Evolutionary conservation across 306 rosid species (phyloP), one percentile per base, ranked within the genome.

Genomic region (Neltuma alba): DNA sequence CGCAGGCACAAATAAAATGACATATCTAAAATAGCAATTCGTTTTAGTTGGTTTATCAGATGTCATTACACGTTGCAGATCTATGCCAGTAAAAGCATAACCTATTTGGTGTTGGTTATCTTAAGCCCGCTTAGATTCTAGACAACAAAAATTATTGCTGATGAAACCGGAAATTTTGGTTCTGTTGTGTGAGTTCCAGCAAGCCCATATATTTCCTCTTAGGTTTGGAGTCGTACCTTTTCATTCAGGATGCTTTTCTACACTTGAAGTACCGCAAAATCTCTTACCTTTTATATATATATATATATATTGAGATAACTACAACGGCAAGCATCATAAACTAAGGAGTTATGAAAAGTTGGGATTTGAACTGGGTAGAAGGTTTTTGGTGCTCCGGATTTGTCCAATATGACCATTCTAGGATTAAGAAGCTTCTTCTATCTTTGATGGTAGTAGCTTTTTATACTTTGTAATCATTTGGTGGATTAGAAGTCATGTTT

Each of bases 201-300:
- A 33, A 30, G 45, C 64, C 47, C 45, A 34, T 50, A 13, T 1
- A 5, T 57, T 28, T 73, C 66, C 28, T 67, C 28, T 58, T 66
- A 16, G 78, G 77, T 72, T 7, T 38, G 63, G 66, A 76, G 47
- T 74, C 2, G 34, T 31, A 66, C 70, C 41, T 76, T 81, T 77
- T 72, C 33, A 37, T 55, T 64, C 55, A 27, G 14, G 55, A 76
- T 44, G 64, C 48, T 69, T 61, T 41, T 37, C 8, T 55, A 42
- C 38, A 28, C 18, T 23, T 27, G 7, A 44, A 25, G 23, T 44
- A 25, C 61, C 9, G 61, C 71, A 20, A 30, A n/a, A 48, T 15
- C 9, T 27, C 44, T 31, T 30, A 48, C 55, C 55, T 48, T 47
- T 5, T 45, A 16, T 45, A 16, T 12, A 5, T 28, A 12, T 3